Conservation (phyloP, 306 rosid genomes). For the Casuarina cunninghamiana region DNA sequence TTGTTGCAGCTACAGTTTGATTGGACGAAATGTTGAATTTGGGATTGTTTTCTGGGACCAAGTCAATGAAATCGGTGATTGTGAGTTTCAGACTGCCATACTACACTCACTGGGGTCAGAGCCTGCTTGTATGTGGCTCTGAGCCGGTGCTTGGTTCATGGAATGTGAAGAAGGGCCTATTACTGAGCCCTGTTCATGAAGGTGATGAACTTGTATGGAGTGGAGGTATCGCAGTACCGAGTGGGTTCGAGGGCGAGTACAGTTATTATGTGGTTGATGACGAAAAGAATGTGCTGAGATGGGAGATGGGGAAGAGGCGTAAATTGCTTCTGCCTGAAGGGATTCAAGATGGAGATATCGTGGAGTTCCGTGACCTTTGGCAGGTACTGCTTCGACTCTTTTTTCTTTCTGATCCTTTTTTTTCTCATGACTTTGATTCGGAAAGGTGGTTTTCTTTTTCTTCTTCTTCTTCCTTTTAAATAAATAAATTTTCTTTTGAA, state of each 20-base stretch:
- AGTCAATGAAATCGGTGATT: conserved; percentile 55
- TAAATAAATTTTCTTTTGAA: conserved; percentile 10
- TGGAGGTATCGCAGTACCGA: conserved; percentile 68
- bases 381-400: conserved; percentile 59
- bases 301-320: conserved; percentile 82
- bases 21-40: conserved; percentile 55
- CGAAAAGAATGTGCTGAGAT: conserved; percentile 55
- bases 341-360: conserved; percentile 59
- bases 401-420: conserved; percentile 6
- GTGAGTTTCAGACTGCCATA: conserved; percentile 82
- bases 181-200: conserved; percentile 62
- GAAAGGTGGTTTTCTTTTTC: not conserved
- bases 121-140: conserved; percentile 83
- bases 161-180: conserved; percentile 85
- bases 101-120: conserved; percentile 87
- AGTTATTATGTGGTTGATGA: conserved; percentile 85
- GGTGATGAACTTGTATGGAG: conserved; percentile 79
- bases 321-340: conserved; percentile 54
- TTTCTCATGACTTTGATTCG: not conserved
- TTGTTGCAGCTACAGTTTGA: no score
- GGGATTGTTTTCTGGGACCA: conserved; percentile 54
- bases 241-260: conserved; percentile 67
- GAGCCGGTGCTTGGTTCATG: conserved; percentile 79
- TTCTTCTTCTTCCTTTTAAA: not conserved
- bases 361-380: conserved; percentile 91